Evolutionary conservation across 768 basidiomycete genomes (phyloP), one percentile per base, ranked within the genome.

Genomic region (Hydnomerulius pinastri): DNA sequence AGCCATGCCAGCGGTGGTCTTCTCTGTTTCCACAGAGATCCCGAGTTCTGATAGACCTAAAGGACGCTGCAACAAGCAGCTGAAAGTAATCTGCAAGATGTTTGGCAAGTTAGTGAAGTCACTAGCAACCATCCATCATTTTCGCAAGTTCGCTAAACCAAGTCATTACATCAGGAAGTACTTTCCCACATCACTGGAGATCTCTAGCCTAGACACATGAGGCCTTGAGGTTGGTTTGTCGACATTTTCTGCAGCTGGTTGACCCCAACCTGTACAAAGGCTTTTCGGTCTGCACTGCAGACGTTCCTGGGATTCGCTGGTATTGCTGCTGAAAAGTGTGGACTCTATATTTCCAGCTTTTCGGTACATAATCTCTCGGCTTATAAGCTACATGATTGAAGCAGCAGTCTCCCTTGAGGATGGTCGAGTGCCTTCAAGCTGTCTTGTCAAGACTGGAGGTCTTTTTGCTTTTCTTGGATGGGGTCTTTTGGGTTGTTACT

Each of bases 131-230:
- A 10, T 4, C 28, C 17, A 17, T 35, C 11, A 35, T 13, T 4
- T 5, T 13, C 33, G n/a, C n/a, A n/a, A 35, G 33, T 35, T 35
- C 33, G 17, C 27, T n/a, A n/a, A n/a, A n/a, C n/a, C n/a, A n/a
- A n/a, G n/a, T n/a, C n/a, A n/a, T 17, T 30, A 44, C 20, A 44
- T 44, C 43, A 20, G 43, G 43, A 29, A 44, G 29, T 28, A 44
- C 9, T 13, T 44, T 44, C 43, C 20, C 43, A 44, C 29, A 21
- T 18, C 12, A n/a, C n/a, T n/a, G n/a, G n/a, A n/a, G n/a, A n/a
- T n/a, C n/a, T n/a, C n/a, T n/a, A n/a, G n/a, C n/a, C n/a, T n/a
- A n/a, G n/a, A n/a, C n/a, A n/a, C n/a, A n/a, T n/a, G n/a, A n/a
- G n/a, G n/a, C n/a, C n/a, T n/a, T n/a, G n/a, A n/a, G n/a, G n/a